Evolutionary conservation across 257 asterid species (phyloP).

Genomic region (Echites panduratus): DNA sequence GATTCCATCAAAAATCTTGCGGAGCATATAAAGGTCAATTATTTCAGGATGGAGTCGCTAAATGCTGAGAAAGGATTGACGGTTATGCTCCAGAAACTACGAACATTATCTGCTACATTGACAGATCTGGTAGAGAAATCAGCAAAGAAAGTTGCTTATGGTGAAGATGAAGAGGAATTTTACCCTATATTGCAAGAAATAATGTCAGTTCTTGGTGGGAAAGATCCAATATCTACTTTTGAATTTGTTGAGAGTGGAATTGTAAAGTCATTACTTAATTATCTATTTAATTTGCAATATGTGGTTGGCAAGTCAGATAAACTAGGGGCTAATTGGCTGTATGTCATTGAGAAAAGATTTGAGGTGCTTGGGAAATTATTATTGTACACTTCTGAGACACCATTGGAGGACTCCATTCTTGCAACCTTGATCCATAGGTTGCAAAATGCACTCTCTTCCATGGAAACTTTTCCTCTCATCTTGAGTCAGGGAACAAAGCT

Average conservation of each 20-base stretch:
- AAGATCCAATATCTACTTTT: constrained; percentile 74
- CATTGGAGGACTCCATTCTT: constrained; percentile 39
- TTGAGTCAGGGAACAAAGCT: constrained; percentile 37
- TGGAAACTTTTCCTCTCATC: constrained; percentile 78
- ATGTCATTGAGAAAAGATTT: constrained; percentile 51
- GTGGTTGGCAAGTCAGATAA: constrained; percentile 25
- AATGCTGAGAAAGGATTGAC: constrained; percentile 71
- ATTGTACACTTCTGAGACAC: constrained; percentile 34
- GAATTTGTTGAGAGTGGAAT: constrained; percentile 98
- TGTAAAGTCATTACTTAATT: constrained; percentile 57
- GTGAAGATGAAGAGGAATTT: constrained; percentile 50
- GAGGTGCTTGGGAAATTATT: constrained; percentile 64
- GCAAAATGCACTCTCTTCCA: constrained; percentile 73
- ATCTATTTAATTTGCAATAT: constrained; percentile 51
- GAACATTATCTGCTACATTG: constrained; percentile 47
- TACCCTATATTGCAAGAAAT: constrained; percentile 49
- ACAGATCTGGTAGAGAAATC: constrained; percentile 34
- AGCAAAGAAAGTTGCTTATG: constrained; percentile 28
- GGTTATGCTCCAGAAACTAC: constrained; percentile 64
- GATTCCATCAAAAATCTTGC: constrained; percentile 64
- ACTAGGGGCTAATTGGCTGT: constrained; percentile 19
- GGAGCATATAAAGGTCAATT: constrained; percentile 50
- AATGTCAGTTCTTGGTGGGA: constrained; percentile 58
- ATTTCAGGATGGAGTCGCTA: constrained; percentile 52
- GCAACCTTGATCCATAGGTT: constrained; percentile 42